These are phyloP conservation scores for Omphalea diandra DNA, from an alignment of 441 rosid genomes.

Conservation along the genomic window DNA sequence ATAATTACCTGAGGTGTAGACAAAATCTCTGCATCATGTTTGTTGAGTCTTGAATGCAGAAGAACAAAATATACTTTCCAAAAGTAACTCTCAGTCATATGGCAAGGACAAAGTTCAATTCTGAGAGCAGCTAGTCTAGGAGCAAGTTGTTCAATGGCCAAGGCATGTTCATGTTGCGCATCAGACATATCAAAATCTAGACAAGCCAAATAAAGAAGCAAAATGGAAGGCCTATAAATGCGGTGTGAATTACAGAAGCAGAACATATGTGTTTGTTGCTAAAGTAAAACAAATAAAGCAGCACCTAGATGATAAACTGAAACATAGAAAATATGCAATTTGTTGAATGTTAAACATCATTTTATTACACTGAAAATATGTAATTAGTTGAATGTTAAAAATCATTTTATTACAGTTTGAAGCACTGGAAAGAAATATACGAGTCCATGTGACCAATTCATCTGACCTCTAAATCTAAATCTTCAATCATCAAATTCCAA, in stretches of 20 bases:
- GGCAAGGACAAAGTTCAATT: too few species aligned
- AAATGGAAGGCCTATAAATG: slow-evolving; percentile 2
- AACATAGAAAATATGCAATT: not conserved
- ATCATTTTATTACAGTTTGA: not conserved
- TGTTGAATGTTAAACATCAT: not conserved
- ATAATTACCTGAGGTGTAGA: too few species aligned
- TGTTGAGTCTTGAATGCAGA: too few species aligned
- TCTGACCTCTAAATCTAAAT: not conserved
- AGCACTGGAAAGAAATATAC: not conserved
- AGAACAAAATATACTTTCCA: too few species aligned
- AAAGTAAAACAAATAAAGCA: not conserved
- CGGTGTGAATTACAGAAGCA: not conserved
- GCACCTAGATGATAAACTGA: not conserved
- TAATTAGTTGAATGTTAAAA: not conserved
- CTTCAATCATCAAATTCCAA: not conserved
- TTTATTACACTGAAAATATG: not conserved
- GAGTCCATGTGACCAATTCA: not conserved
- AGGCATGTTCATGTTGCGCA: slow-evolving; percentile 76
- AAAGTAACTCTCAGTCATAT: too few species aligned
- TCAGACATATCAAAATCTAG: slow-evolving; percentile 82
- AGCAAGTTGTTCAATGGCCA: slow-evolving; percentile 72
- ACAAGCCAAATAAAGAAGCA: slow-evolving; percentile 8
- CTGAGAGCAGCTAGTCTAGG: slow-evolving; percentile 72
- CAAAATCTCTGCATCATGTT: too few species aligned
- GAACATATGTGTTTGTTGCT: not conserved